Percentiles rank a stretch among this genome's conserved stretches.
Conservation (phyloP, 108 stramenopile genomes). For the Skeletonema grethae region DNA sequence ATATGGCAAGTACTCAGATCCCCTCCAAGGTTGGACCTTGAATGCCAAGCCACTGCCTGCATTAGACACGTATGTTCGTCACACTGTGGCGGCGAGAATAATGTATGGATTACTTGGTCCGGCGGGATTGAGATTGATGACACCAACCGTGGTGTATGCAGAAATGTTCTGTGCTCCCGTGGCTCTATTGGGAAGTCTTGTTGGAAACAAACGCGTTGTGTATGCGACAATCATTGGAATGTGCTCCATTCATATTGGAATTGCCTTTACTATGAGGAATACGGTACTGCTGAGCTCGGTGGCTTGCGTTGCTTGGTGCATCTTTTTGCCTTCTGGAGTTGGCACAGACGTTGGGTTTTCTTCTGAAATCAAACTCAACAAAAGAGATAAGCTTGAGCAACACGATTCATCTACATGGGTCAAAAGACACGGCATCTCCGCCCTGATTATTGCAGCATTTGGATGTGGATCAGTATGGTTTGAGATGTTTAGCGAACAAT, state of each 20-base stretch:
- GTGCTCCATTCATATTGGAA: slow-evolving; percentile 77
- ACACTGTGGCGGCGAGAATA: slow-evolving; percentile 71
- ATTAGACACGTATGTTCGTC: slow-evolving; percentile 83
- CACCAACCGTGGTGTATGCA: slow-evolving; percentile 78
- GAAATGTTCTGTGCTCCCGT: slow-evolving; percentile 70
- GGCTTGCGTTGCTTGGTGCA: slow-evolving; percentile 72
- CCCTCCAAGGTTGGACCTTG: slow-evolving; percentile 72
- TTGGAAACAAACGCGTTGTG: slow-evolving; percentile 51
- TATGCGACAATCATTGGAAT: slow-evolving; percentile 51
- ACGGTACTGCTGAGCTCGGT: slow-evolving; percentile 76
- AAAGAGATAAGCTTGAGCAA: neutral
- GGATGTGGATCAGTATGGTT: slow-evolving; percentile 76
- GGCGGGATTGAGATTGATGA: slow-evolving; percentile 69
- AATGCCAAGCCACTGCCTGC: slow-evolving; percentile 75
- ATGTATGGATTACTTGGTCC: slow-evolving; percentile 81
- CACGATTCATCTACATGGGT: neutral
- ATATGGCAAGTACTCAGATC: slow-evolving; percentile 78
- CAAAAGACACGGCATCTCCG: slow-evolving; percentile 25
- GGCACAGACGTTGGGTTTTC: slow-evolving; percentile 22
- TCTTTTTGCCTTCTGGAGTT: slow-evolving; percentile 63
- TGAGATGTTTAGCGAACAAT: slow-evolving; percentile 63
- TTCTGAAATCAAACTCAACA: neutral
- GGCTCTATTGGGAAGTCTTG: slow-evolving; percentile 57
- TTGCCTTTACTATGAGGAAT: slow-evolving; percentile 76
- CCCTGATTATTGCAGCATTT: slow-evolving; percentile 48